Base-by-base conservation (phyloP, 305 asterid species). In the Salvia sclarea region DNA sequence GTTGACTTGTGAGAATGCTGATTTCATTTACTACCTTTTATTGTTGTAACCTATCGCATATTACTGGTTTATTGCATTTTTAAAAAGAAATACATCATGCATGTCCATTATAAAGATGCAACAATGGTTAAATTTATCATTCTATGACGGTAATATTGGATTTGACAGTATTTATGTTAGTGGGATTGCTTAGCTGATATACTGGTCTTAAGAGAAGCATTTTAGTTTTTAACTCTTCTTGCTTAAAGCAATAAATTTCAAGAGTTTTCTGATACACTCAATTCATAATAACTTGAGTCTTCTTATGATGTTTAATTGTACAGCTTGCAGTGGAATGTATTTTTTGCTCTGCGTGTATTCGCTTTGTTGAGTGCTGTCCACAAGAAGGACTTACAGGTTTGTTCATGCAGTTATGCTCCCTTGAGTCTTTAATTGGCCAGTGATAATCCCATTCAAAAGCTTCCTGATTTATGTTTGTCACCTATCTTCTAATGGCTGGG, bases 291-390 rank as follows among this genome's bases (percentile, higher is more conserved):
- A 75, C 67, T 67, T 48, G 76, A 48, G 22, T 75, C 58, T 60
- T 33, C 61, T 61, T 65, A 31, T 49, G 74, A 58, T 71, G 25
- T 78, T 72, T 11, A 66, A 37, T 70, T 72, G 64, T 78, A 79
- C 96, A 95, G 99, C 95, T 95, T 64, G 98, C 99, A 64, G 98
- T 91, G 75, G 99, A 95, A 83, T 95, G 99, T 77, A 95, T 95
- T 74, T 94, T 95, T 88, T 95, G 99, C 83, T 95, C 99, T 56
- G 99, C 99, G 7, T 91, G 99, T 80, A 95, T 91, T 75, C 98
- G 99, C 64, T 95, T 95, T 53, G 98, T 88, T 47, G 97, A 95
- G 86, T 95, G 98, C 81, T 95, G 99, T 73, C 99, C 99, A 57
- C 99, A 91, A 81, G 99, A 95, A 83, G 98, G 98, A 71, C 96